phyloP scores from a whole-genome alignment of 257 asterid genomes.

The Agastache rugosa region DNA sequence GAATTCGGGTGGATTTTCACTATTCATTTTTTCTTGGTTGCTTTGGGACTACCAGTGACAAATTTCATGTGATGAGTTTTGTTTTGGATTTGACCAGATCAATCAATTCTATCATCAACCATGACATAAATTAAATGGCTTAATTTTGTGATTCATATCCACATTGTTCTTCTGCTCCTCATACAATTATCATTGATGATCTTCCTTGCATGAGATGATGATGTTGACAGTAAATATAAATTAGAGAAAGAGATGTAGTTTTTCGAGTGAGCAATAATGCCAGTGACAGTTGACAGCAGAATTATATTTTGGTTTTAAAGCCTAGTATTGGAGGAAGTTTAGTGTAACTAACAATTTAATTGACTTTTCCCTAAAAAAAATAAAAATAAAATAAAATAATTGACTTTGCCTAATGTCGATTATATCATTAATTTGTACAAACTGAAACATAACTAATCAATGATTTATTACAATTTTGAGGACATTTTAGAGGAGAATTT shows the following conservation, averaged over 20 bases:
- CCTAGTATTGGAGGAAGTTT: conserved; percentile 16
- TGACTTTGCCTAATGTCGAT: neutral
- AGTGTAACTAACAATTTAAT: conserved; percentile 8
- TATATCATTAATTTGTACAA: neutral
- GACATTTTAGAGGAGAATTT: conserved; percentile 6
- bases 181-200: neutral
- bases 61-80: conserved; percentile 11
- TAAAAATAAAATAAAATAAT: no score
- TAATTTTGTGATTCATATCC: neutral
- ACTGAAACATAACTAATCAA: conserved; percentile 6
- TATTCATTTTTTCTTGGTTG: neutral
- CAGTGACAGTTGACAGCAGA: conserved; percentile 11
- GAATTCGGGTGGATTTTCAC: conserved; percentile 7
- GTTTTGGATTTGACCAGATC: conserved; percentile 15
- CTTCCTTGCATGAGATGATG: conserved; percentile 13
- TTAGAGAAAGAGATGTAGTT: conserved; percentile 11
- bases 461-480: neutral
- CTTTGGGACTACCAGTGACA: conserved; percentile 6
- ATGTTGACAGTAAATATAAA: conserved; percentile 1
- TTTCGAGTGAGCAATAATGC: neutral
- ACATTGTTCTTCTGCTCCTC: conserved; percentile 10
- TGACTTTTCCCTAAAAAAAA: neutral
- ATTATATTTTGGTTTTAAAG: conserved; percentile 14
- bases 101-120: neutral
- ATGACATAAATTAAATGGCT: conserved; percentile 26